Base-by-base conservation (phyloP, 228 moss, liverwort and hornwort genomes). In the Sphagnum fallax region DNA sequence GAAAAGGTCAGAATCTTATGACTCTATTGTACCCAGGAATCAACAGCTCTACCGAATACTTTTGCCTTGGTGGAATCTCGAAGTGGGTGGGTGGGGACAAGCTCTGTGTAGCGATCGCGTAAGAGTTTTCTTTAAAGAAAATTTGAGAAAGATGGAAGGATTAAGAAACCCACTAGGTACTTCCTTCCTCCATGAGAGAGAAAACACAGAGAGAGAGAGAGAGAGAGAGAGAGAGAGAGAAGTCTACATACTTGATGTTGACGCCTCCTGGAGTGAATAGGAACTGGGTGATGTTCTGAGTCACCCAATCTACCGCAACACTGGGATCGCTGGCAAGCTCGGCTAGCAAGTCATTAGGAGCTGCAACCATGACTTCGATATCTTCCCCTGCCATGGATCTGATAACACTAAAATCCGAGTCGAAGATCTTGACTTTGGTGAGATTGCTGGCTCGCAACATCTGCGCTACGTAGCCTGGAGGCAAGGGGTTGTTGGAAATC, bases 341-440 rank as follows among this genome's bases (percentile, higher is more conserved):
- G 49, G 52, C 58, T 16, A 86, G 79, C 77, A 86, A 9, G 14
- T 82, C 73, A 63, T 86, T 86, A 2, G 85, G 85, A n/a, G 82
- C 85, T n/a, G 82, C 82, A 12, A 86, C 79, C 82, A 86, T 86
- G 15, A 86, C 82, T 73, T 86, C 82, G 47, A 82, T 79, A 3
- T 72, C 77, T n/a, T 62, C 65, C 6, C 82, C 82, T n/a, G 69
- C 66, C 10, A 86, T 61, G 5, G 82, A 66, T 69, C 67, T 75
- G 8, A 86, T 49, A 4, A 72, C 67, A 1, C 79, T 72, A 47
- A 61, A 72, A 67, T 82, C 53, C 5, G 82, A 63, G 63, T 86
- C 85, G 50, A 82, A 82, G 6, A 86, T 79, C 79, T 86, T 86
- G 69, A 86, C 85, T 16, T 76, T 71, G 9, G 72, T 72, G 52